Evolutionary conservation across 176 grass and related monocot genomes (phyloP).

Genomic region (Urochloa ruziziensis): DNA sequence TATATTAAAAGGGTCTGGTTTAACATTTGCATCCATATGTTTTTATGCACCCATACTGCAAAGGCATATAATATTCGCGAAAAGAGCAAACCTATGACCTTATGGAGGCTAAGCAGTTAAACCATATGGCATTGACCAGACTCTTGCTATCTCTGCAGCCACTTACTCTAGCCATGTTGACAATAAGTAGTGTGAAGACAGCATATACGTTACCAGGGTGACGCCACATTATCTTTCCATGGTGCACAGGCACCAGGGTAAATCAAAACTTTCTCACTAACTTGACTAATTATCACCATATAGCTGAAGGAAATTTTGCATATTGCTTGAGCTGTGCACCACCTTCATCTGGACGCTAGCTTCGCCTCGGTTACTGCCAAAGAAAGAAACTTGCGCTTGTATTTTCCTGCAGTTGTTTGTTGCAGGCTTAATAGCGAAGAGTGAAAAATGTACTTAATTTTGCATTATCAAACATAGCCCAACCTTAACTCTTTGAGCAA

Average conservation of each 20-base stretch:
- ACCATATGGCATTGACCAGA: too few species aligned
- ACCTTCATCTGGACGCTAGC: too few species aligned
- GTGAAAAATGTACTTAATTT: neutral
- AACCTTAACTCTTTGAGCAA: neutral
- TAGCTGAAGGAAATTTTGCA: too few species aligned
- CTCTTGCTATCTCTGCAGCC: neutral
- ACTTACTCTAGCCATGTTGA: neutral
- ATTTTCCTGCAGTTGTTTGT: slow-evolving; percentile 6
- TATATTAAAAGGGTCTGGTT: too few species aligned
- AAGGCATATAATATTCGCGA: neutral
- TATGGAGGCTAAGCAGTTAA: neutral
- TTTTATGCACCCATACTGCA: neutral
- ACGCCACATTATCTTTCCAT: too few species aligned
- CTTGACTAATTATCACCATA: too few species aligned
- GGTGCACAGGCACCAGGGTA: too few species aligned
- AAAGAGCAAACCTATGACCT: neutral
- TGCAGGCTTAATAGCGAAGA: slow-evolving; percentile 14
- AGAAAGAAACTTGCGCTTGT: slow-evolving; percentile 2
- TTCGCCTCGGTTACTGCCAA: neutral
- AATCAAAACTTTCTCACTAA: too few species aligned
- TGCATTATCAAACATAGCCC: slow-evolving; percentile 2
- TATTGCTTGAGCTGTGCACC: too few species aligned
- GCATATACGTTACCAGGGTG: too few species aligned
- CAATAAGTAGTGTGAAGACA: neutral
- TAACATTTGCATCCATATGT: neutral